A percentile compares a stretch with the other conserved stretches of the same genome.
phyloP scores from a whole-genome alignment of 1,284 basidiomycete species.

The Apiotrichum mycotoxinovorans region DNA sequence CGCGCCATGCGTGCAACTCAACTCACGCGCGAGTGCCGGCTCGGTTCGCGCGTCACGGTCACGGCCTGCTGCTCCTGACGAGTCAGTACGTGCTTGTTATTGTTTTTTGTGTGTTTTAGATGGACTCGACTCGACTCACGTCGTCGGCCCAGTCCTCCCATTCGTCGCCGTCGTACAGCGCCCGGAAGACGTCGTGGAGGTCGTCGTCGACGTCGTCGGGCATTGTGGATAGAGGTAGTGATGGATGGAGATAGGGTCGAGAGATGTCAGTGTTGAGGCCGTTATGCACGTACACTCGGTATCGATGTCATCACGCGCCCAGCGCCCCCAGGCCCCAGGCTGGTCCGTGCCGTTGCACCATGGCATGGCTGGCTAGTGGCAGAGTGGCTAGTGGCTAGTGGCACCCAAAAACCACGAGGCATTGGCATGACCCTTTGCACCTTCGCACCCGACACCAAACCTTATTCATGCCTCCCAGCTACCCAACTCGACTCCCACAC shows the following conservation, averaged over 20 bases:
- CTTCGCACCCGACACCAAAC: too few species aligned
- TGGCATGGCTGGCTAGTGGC: too few species aligned
- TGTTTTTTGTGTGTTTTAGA: too few species aligned
- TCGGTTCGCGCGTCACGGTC: neutral
- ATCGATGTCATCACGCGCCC: neutral
- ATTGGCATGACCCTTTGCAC: too few species aligned
- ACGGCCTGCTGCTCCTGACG: neutral
- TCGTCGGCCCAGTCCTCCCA: constrained; percentile 5
- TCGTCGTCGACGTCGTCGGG: constrained; percentile 9
- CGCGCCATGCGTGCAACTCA: neutral
- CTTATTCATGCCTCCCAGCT: too few species aligned
- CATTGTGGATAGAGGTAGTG: neutral
- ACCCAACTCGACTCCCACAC: too few species aligned
- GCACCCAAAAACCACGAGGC: too few species aligned
- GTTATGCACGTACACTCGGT: neutral
- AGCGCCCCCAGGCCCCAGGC: too few species aligned
- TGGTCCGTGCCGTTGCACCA: too few species aligned
- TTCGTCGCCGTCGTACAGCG: constrained; percentile 15
- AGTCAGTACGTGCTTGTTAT: neutral
- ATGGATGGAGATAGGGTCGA: neutral
- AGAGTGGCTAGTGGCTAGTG: too few species aligned
- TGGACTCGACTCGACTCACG: neutral
- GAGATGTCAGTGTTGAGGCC: neutral
- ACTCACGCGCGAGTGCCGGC: neutral
- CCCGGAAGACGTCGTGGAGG: constrained; percentile 16